These are phyloP conservation scores for Linanthus parryae DNA, from an alignment of 148 eudicot species.

Conservation along the genomic window DNA sequence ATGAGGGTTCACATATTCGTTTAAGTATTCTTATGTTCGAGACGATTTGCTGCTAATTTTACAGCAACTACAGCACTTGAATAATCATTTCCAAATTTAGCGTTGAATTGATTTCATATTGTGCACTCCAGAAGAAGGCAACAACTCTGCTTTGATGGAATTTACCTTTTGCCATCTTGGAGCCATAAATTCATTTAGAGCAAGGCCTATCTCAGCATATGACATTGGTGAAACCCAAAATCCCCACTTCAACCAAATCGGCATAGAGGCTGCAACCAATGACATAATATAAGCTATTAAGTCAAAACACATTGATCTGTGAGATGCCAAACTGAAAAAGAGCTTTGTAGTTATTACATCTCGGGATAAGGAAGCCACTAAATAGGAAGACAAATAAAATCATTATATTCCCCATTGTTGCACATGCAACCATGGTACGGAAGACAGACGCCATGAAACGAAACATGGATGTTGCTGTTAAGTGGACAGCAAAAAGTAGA, in stretches of 20 bases:
- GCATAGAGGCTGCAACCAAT: constrained; percentile 62
- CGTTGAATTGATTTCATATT: too few species aligned
- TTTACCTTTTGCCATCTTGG: constrained; percentile 72
- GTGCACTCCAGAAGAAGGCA: not conserved
- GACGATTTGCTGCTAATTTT: too few species aligned
- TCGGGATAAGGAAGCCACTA: constrained; percentile 61
- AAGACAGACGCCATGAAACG: constrained; percentile 61
- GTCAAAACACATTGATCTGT: not conserved
- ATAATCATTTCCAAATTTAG: too few species aligned
- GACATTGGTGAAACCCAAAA: constrained; percentile 63
- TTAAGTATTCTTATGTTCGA: too few species aligned
- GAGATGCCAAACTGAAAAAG: not conserved
- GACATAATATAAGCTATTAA: constrained; percentile 2
- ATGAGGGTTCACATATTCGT: too few species aligned
- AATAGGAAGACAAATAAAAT: constrained; percentile 36
- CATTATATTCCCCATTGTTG: constrained; percentile 32
- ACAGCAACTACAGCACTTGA: too few species aligned
- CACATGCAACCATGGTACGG: constrained; percentile 41
- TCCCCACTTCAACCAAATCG: constrained; percentile 68
- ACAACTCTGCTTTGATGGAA: not conserved
- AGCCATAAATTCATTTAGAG: constrained; percentile 63
- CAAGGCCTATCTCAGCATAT: constrained; percentile 68
- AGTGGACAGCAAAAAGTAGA: constrained; percentile 46
- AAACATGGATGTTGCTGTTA: constrained; percentile 52
- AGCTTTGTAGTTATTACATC: constrained; percentile 31